These are phyloP conservation scores for Blastosporella zonata DNA, from an alignment of 1,284 basidiomycete genomes.

Conservation along the genomic window DNA sequence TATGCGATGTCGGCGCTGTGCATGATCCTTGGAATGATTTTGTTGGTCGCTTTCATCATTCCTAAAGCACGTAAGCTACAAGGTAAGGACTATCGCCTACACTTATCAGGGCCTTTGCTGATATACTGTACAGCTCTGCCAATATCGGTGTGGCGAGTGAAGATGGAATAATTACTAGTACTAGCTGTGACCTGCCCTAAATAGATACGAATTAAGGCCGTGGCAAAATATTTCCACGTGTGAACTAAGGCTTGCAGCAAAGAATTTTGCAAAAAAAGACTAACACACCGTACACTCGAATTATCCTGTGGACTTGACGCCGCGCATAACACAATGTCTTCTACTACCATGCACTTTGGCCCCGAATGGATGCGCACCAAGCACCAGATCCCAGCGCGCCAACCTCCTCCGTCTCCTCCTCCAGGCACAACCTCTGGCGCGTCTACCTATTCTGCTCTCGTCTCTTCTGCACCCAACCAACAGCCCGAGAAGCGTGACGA, in stretches of 20 bases:
- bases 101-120: slow-evolving; percentile 10
- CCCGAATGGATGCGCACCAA: slow-evolving; percentile 89
- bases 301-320: slow-evolving; percentile 23
- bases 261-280: slow-evolving; percentile 30
- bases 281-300: slow-evolving; percentile 21
- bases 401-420: slow-evolving; percentile 56
- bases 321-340: slow-evolving; percentile 48
- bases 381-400: slow-evolving; percentile 54
- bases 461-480: slow-evolving; percentile 52
- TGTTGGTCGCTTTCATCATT: slow-evolving; percentile 77
- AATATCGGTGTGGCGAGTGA: slow-evolving; percentile 60
- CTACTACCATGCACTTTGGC: slow-evolving; percentile 80
- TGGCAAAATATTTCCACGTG: slow-evolving; percentile 27
- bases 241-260: slow-evolving; percentile 24
- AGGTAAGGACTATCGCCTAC: slow-evolving; percentile 47
- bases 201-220: slow-evolving; percentile 11
- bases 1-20: slow-evolving; percentile 85
- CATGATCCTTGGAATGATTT: slow-evolving; percentile 67
- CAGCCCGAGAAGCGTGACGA: slow-evolving; percentile 58
- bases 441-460: slow-evolving; percentile 79
- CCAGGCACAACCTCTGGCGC: slow-evolving; percentile 44
- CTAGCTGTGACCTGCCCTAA: slow-evolving; percentile 26
- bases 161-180: slow-evolving; percentile 32
- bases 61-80: slow-evolving; percentile 86
- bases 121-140: slow-evolving; percentile 44